Evolutionary conservation across 495 filamentous ascomycete genomes (phyloP), one percentile per base, ranked within the genome.

Genomic region (Melanomma pulvis-pyrius): DNA sequence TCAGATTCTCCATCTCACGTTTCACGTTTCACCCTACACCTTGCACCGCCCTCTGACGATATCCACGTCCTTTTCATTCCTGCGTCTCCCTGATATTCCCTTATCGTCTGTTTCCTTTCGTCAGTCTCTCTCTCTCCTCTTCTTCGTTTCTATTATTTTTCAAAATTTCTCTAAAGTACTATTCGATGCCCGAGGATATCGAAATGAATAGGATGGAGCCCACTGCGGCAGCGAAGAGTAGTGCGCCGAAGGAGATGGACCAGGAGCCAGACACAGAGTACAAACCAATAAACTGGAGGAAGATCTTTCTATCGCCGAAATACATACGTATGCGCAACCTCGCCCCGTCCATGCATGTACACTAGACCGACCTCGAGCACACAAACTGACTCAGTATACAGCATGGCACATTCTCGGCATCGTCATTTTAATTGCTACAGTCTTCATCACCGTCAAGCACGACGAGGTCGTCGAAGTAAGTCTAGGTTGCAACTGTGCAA

Each of bases 361-460:
- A 26, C 3, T 41, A 39, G 3, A n/a, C n/a, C n/a, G 21, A 17
- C 11, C 19, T 56, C 28, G 53, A n/a, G 28, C 32, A 13, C 17
- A 29, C 22, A 49, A 7, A 25, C 8, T 54, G 44, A 46, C 24
- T 17, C 11, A 21, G 3, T 25, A 12, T 15, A 15, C 22, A 64
- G 64, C 64, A 36, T 67, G 64, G 64, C 58, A 62, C 29, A 61
- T 67, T 1, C 64, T 67, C 13, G 36, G 51, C n/a, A 61, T 67
- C 4, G 39, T 30, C 1, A 50, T 61, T 24, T 36, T 19, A 15
- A 26, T 67, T 12, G 56, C 57, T 8, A 67, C 64, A 17, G 39
- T 49, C 11, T 11, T 67, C 5, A 17, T 67, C 11, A 57, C 49
- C 2, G 57, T 67, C 21, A 17, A 61, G 11, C 64, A 67, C 22